These are phyloP conservation scores for Gnetum montanum DNA, from an alignment of 75 land plant genomes.

Conservation along the genomic window DNA sequence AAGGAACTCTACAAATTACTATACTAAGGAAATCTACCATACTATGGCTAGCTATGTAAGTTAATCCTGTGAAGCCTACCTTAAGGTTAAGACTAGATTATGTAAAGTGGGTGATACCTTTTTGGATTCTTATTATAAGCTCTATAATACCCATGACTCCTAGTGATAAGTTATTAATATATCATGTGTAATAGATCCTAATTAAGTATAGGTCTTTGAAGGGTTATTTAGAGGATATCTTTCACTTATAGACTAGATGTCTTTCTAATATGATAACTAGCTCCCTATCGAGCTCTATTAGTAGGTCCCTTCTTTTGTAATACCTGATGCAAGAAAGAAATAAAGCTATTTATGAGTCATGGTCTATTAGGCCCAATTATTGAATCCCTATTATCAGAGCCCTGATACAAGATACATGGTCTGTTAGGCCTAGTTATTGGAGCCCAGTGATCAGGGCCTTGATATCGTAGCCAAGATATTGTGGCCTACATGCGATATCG, in stretches of 20 bases:
- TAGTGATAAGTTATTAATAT: conserved; percentile 7
- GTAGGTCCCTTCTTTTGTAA: neutral
- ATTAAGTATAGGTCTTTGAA: conserved; percentile 4
- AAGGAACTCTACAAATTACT: neutral
- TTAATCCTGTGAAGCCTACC: neutral
- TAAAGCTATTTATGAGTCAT: too few species aligned
- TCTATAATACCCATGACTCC: conserved; percentile 3
- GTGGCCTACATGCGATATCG: too few species aligned
- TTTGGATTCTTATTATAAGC: neutral
- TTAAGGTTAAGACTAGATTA: neutral
- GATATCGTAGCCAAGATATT: too few species aligned
- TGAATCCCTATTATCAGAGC: too few species aligned
- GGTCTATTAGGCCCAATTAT: too few species aligned
- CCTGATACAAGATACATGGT: too few species aligned
- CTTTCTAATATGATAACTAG: neutral
- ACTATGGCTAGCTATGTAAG: neutral
- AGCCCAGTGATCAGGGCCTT: too few species aligned
- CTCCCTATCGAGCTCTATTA: neutral
- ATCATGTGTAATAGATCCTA: conserved; percentile 10
- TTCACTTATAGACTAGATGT: neutral
- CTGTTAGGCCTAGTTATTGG: too few species aligned
- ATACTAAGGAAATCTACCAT: neutral
- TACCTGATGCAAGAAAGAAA: too few species aligned
- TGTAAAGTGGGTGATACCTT: neutral
- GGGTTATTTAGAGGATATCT: neutral